Evolutionary conservation across 2,329 filamentous ascomycete species (phyloP).

Genomic region (Uncinocarpus reesii): DNA sequence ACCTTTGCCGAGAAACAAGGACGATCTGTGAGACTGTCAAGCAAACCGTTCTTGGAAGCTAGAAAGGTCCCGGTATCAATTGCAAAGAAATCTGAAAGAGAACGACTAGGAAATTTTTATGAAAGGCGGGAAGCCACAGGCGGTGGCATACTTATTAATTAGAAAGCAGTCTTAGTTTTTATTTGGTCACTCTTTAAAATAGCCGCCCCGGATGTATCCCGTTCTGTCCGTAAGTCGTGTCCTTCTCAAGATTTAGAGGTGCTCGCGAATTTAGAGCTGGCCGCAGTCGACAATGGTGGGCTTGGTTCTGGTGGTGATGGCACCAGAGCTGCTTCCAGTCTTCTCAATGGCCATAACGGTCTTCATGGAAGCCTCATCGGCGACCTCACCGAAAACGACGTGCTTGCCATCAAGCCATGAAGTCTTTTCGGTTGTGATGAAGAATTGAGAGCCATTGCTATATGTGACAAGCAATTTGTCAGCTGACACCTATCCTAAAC

Average conservation of each 20-base stretch:
- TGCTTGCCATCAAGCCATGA: constrained; percentile 59
- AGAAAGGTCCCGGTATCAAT: not conserved
- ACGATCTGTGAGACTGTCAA: not conserved
- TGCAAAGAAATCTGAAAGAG: constrained; percentile 1
- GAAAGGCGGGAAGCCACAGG: constrained; percentile 2
- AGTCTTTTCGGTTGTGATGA: constrained; percentile 59
- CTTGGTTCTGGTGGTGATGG: constrained; percentile 43
- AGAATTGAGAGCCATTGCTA: constrained; percentile 63
- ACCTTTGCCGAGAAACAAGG: not conserved
- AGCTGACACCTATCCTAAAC: not conserved
- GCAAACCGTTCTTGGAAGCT: not conserved
- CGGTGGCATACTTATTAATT: constrained; percentile 9
- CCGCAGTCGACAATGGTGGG: constrained; percentile 47
- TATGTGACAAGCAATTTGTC: constrained; percentile 10
- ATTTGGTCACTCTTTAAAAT: constrained; percentile 8
- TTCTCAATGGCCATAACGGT: constrained; percentile 52
- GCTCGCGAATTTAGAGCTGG: constrained; percentile 30
- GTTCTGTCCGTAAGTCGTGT: constrained; percentile 5
- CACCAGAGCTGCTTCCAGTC: constrained; percentile 46
- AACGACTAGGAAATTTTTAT: constrained; percentile 1
- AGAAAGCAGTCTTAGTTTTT: constrained; percentile 8
- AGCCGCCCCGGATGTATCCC: constrained; percentile 11
- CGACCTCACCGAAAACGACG: constrained; percentile 58
- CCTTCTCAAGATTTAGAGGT: constrained; percentile 1
- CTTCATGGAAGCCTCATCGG: constrained; percentile 44